Evolutionary conservation across 2,329 filamentous ascomycete species (phyloP).

Genomic region (Neofusicoccum umdonicola): DNA sequence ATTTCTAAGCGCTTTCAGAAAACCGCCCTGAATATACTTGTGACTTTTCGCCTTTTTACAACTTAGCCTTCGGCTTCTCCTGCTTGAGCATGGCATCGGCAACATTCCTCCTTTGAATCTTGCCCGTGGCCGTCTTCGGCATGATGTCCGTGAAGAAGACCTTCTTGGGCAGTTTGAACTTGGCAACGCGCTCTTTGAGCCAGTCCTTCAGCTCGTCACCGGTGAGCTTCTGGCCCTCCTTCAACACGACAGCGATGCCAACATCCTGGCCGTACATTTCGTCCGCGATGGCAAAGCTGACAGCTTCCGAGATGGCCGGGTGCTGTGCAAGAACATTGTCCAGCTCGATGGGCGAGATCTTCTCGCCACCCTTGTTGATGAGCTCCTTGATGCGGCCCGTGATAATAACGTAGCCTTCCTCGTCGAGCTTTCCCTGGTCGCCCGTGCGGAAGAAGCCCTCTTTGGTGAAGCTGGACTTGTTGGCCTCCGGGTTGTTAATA

Average conservation of each 20-base stretch:
- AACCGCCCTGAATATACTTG: not conserved
- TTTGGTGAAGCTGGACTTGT: slow-evolving; percentile 69
- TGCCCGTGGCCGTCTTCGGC: slow-evolving; percentile 90
- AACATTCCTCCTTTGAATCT: slow-evolving; percentile 83
- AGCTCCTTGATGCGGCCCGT: slow-evolving; percentile 92
- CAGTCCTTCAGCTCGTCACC: slow-evolving; percentile 65
- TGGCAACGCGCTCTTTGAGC: slow-evolving; percentile 68
- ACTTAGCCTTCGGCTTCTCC: slow-evolving; percentile 54
- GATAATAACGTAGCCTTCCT: slow-evolving; percentile 79
- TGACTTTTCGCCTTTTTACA: slow-evolving; percentile 34
- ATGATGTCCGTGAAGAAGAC: slow-evolving; percentile 80
- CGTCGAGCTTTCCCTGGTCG: slow-evolving; percentile 78
- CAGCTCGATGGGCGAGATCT: slow-evolving; percentile 84
- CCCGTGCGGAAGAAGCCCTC: slow-evolving; percentile 85
- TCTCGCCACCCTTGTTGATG: slow-evolving; percentile 88
- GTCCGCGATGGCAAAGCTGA: slow-evolving; percentile 79
- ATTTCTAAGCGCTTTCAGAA: not conserved
- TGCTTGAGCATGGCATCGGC: slow-evolving; percentile 79
- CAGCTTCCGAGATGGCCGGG: slow-evolving; percentile 71
- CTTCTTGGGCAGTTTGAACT: slow-evolving; percentile 84
- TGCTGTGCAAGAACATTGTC: slow-evolving; percentile 79
- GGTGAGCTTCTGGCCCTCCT: slow-evolving; percentile 55
- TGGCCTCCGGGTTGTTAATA: slow-evolving; percentile 77
- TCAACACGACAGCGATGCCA: slow-evolving; percentile 72
- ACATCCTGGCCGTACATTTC: slow-evolving; percentile 83